Conservation (phyloP, 148 eudicot species). For the Rhododendron mucronatum region DNA sequence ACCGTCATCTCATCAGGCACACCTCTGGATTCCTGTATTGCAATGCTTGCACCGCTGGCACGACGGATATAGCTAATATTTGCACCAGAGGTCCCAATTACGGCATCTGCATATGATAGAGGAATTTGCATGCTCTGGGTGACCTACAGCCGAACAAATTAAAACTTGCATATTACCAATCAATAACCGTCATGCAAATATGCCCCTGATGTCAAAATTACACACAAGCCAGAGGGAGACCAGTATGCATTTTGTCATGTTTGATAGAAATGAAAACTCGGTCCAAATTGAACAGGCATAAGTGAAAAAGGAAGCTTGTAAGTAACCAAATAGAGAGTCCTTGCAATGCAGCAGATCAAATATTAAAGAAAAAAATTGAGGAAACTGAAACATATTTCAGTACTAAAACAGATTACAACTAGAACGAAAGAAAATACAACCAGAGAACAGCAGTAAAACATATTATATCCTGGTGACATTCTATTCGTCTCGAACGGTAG, state of each 20-base stretch:
- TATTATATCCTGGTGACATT: background rate
- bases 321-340: background rate
- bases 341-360: background rate
- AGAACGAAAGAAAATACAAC: too few relatives aligned
- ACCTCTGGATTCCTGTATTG: constrained; percentile 42
- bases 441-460: too few relatives aligned
- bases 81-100: constrained; percentile 41
- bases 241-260: background rate
- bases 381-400: too few relatives aligned
- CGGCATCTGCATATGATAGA: constrained; percentile 43
- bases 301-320: background rate
- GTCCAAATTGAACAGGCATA: background rate
- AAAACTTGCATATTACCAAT: background rate
- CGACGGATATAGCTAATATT: constrained; percentile 44
- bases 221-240: background rate
- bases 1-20: constrained; percentile 49
- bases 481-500: background rate
- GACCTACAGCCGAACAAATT: constrained; percentile 18
- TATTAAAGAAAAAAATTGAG: too few relatives aligned
- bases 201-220: background rate
- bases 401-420: background rate
- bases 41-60: constrained; percentile 45
- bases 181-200: background rate
- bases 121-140: constrained; percentile 50
- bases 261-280: background rate